These are phyloP conservation scores for Coffea humblotiana DNA, from an alignment of 305 asterid species.

Conservation along the genomic window DNA sequence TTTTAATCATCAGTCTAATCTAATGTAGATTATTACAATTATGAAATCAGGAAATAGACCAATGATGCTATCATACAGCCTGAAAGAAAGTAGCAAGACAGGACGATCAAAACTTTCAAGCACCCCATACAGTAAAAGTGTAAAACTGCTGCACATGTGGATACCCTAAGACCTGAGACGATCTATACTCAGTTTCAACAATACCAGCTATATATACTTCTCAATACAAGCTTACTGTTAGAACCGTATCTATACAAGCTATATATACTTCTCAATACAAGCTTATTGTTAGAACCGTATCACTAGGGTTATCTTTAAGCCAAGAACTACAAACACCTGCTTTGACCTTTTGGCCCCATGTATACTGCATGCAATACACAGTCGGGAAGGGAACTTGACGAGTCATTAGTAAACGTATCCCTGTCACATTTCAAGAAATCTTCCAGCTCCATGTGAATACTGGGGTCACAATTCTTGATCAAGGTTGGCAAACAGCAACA, in stretches of 20 bases:
- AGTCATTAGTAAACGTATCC: background rate
- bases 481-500: background rate
- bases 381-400: conserved; percentile 13
- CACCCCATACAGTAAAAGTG: background rate
- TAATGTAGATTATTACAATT: background rate
- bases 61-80: background rate
- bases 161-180: background rate
- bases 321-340: conserved; percentile 6
- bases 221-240: conserved; percentile 2
- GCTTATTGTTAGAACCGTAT: background rate
- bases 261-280: conserved; percentile 3
- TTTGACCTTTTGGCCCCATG: background rate
- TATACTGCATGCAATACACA: background rate
- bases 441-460: background rate
- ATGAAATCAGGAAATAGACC: background rate
- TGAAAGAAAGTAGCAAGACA: background rate
- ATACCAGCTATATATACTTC: conserved; percentile 2
- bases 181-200: background rate
- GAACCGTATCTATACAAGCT: conserved; percentile 1
- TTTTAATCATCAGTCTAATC: background rate
- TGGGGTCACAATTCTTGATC: background rate
- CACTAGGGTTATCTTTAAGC: background rate
- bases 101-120: background rate
- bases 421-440: background rate
- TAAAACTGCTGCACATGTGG: background rate